Conservation (phyloP, 805 yeast genomes). For the Pichia kluyveri region DNA sequence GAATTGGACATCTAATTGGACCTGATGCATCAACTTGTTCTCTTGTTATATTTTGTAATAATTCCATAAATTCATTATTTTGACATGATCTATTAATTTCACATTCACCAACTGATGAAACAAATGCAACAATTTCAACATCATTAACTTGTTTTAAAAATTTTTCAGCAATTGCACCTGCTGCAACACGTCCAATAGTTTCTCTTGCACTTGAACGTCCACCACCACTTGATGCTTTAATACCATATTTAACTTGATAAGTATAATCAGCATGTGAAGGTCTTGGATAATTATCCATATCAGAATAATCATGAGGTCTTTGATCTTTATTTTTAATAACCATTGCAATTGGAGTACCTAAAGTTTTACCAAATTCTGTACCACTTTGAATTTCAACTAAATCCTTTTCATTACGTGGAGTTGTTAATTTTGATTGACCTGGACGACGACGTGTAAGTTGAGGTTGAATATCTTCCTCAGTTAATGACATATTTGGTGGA, state of each 20-base stretch:
- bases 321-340: slow-evolving; percentile 90
- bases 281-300: slow-evolving; percentile 91
- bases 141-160: slow-evolving; percentile 64
- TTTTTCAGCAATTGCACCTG: slow-evolving; percentile 97
- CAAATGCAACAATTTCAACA: slow-evolving; percentile 95
- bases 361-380: slow-evolving; percentile 79
- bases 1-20: slow-evolving; percentile 91
- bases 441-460: slow-evolving; percentile 96
- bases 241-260: slow-evolving; percentile 81
- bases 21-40: slow-evolving; percentile 81
- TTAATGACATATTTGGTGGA: slow-evolving; percentile 85
- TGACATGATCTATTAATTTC: slow-evolving; percentile 67
- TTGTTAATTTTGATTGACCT: slow-evolving; percentile 85
- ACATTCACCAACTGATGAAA: slow-evolving; percentile 80
- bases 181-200: slow-evolving; percentile 98
- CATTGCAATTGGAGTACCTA: slow-evolving; percentile 96
- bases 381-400: slow-evolving; percentile 90
- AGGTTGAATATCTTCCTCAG: slow-evolving; percentile 87
- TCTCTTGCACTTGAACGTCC: slow-evolving; percentile 97
- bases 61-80: slow-evolving; percentile 52
- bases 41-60: slow-evolving; percentile 72
- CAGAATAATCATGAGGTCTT: slow-evolving; percentile 92
- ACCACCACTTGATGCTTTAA: slow-evolving; percentile 93
- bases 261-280: slow-evolving; percentile 98
- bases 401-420: slow-evolving; percentile 96